Base-by-base conservation (phyloP, 1,284 basidiomycete species). In the Xerocomus amazonicus region DNA sequence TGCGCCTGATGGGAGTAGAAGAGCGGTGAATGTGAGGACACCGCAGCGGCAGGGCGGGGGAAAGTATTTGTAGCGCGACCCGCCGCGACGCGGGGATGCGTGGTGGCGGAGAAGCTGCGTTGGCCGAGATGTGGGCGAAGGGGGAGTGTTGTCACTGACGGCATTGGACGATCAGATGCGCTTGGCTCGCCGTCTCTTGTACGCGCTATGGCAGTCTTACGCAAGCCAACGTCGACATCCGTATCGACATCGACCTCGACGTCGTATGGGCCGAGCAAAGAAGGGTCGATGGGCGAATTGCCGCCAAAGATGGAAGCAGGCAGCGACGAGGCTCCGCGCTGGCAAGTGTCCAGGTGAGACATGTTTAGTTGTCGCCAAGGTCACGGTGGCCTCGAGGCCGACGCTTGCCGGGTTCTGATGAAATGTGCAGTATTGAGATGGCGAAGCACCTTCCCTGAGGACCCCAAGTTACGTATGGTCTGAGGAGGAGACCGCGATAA, bases 31-130 rank as follows among this genome's bases (percentile, higher is more conserved):
- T 36, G 35, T 9, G 35, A 36, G 0, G 17, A 19, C 19, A 14
- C 19, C 3, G 19, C 19, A 23, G 19, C 13, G 37, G 37, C 37
- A 38, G 10, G n/a, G 31, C 28, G 47, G 6, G 43, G 27, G 6
- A 19, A 2, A 27, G 29, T 56, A 38, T 52, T 48, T 45, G 45
- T 43, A 44, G 19, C 4, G 19, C 19, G 19, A 4, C 19, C 28
- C 19, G 7, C 33, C 14, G 10, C 39, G 10, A 4, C 32, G 50
- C 9, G 26, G 17, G 26, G 19, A 23, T 17, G 26, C 2, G 34
- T 14, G 44, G 23, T 17, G 34, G 34, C 51, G n/a, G 61, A 67
- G 31, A 42, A 19, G 14, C 51, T 62, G 35, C 55, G 55, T n/a
- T 19, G 54, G 9, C 46, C 50, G 27, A 48, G 36, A 0, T 3